Evolutionary conservation across 1,139 yeast genomes (phyloP).

Genomic region (Hansenula sp.): DNA sequence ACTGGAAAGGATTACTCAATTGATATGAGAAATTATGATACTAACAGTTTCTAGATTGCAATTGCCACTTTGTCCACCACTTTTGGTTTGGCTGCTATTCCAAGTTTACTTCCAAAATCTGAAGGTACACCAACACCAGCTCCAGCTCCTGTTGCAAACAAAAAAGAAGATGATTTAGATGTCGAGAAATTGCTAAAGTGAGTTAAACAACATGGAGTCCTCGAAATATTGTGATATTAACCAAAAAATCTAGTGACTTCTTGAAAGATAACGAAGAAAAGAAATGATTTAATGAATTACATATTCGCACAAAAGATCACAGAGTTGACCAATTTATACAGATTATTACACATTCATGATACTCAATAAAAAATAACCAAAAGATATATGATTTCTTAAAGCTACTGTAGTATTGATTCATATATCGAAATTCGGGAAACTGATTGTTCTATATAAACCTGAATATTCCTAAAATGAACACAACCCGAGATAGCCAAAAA

Average conservation of each 20-base stretch:
- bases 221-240: not conserved
- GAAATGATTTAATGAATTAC: conserved; percentile 3
- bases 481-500: too few relatives aligned
- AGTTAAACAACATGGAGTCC: too few relatives aligned
- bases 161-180: conserved; percentile 52
- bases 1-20: not conserved
- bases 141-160: conserved; percentile 31
- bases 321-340: too few relatives aligned
- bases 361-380: too few relatives aligned
- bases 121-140: conserved; percentile 31
- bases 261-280: conserved; percentile 20
- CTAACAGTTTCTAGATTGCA: conserved; percentile 25
- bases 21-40: too few relatives aligned
- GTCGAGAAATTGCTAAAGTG: conserved; percentile 57
- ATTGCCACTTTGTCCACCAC: conserved; percentile 32
- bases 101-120: conserved; percentile 17
- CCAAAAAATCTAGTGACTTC: conserved; percentile 15
- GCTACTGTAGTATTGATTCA: too few relatives aligned
- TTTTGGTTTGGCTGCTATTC: conserved; percentile 29
- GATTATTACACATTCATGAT: too few relatives aligned
- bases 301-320: not conserved
- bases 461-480: too few relatives aligned
- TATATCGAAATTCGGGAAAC: too few relatives aligned
- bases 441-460: too few relatives aligned
- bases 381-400: too few relatives aligned